Evolutionary conservation across 257 asterid species (phyloP), one percentile per base, ranked within the genome.

Genomic region (Solanum arcanum): DNA sequence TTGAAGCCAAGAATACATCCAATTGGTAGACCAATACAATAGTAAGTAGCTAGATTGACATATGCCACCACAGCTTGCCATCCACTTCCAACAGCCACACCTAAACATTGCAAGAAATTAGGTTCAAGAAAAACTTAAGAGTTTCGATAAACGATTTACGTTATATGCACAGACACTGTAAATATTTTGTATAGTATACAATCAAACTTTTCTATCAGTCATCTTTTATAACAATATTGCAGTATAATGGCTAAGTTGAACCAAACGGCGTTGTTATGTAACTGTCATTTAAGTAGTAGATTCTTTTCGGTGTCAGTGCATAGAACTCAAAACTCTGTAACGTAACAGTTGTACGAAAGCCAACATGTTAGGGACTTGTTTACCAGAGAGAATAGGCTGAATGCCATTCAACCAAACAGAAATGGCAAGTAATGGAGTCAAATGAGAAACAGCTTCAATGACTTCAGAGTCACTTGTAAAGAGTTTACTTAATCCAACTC

Each of bases 1-100:
- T 87, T 90, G 91, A 90, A 87, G 77, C 90, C 91, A 81, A 88
- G 90, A 81, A 85, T 41, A 77, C 87, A 84, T 15, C 90, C 91
- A 82, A 87, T 20, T 49, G 91, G 91, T 33, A 88, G 88, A 2
- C 91, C 92, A 74, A 88, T 27, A 37, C 87, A 46, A 46, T 90
- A 88, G 66, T 88, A 88, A 25, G 91, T 85, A 81, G 70, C 88
- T 82, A 90, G 20, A 70, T 90, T 90, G 12, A 81, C 82, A 47
- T 85, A 85, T 39, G 92, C 92, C 1, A 87, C 92, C 27, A 49
- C 72, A 29, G 86, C 90, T 90, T 88, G 91, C 92, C 92, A 81
- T 87, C 92, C 92, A 75, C 92, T 88, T 41, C 91, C 92, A 87
- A 87, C 89, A 29, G 91, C 91, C 86, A 90, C 90, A 64, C 91